Evolutionary conservation across 106 monocot species (phyloP).

Genomic region (Ottelia alismoides): DNA sequence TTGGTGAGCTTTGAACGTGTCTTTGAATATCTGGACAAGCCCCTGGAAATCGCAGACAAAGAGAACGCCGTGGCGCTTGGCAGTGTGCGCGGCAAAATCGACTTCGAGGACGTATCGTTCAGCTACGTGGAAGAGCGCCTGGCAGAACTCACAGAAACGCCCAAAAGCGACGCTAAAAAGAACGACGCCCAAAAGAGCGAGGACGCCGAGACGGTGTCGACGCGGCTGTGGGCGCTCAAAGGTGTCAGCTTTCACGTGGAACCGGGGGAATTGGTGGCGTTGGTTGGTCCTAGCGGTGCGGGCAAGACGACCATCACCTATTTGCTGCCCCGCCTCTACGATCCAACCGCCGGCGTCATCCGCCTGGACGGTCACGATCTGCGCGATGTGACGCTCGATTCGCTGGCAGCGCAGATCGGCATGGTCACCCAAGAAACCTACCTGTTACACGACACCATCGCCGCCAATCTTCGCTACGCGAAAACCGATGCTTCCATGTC

Average conservation of each 20-base stretch:
- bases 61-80: no score
- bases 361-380: conserved; percentile 85
- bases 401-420: conserved; percentile 51
- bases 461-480: conserved; percentile 81
- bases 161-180: no score
- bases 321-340: conserved; percentile 80
- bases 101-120: no score
- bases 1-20: no score
- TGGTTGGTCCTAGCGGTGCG: conserved; percentile 88
- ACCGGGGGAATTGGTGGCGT: conserved; percentile 6
- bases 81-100: no score
- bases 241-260: conserved; percentile 2
- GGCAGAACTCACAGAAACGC: no score
- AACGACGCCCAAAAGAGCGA: no score
- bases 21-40: no score
- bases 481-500: conserved; percentile 50
- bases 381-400: conserved; percentile 50
- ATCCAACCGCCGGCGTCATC: conserved; percentile 63
- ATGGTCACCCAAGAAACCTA: conserved; percentile 80
- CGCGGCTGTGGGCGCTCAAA: conserved; percentile 7
- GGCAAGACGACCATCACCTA: conserved; percentile 80
- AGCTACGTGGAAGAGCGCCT: no score
- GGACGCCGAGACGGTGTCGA: no score
- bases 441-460: conserved; percentile 64
- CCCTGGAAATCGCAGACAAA: no score